Conservation (phyloP, 1,139 yeast species). For the Debaryomycetaceae sp. region DNA sequence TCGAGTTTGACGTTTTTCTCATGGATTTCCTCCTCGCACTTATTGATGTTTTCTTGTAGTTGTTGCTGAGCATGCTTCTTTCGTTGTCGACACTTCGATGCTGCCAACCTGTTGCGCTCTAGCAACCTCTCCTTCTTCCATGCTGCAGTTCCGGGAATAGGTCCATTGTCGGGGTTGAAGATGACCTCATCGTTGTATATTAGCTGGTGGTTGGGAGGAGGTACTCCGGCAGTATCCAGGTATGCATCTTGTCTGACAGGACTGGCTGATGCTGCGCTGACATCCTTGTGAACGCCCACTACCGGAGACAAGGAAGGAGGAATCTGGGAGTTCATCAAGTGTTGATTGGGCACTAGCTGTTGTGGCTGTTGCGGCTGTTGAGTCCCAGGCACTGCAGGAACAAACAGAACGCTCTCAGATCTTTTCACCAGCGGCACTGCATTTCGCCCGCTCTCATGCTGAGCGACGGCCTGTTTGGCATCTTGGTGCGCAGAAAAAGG, state of each 20-base stretch:
- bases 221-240: conserved; percentile 1
- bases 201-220: conserved; percentile 48
- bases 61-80: conserved; percentile 70
- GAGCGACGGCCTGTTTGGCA: neutral
- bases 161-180: conserved; percentile 60
- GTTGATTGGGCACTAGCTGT: neutral
- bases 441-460: neutral
- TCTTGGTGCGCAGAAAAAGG: conserved; percentile 5
- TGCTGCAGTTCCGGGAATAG: conserved; percentile 75
- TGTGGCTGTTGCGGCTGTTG: neutral
- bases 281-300: neutral
- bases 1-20: conserved; percentile 34
- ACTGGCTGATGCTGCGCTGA: neutral
- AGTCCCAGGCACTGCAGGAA: neutral
- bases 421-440: neutral
- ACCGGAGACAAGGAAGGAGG: neutral
- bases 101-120: conserved; percentile 71
- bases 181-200: conserved; percentile 61
- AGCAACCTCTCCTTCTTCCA: conserved; percentile 71
- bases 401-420: neutral
- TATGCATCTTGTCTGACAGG: neutral
- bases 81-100: conserved; percentile 72
- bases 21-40: conserved; percentile 44
- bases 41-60: conserved; percentile 54
- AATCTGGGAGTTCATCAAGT: neutral